Evolutionary conservation across 495 filamentous ascomycete species (phyloP).

Genomic region (Lasiosphaeria hispida): DNA sequence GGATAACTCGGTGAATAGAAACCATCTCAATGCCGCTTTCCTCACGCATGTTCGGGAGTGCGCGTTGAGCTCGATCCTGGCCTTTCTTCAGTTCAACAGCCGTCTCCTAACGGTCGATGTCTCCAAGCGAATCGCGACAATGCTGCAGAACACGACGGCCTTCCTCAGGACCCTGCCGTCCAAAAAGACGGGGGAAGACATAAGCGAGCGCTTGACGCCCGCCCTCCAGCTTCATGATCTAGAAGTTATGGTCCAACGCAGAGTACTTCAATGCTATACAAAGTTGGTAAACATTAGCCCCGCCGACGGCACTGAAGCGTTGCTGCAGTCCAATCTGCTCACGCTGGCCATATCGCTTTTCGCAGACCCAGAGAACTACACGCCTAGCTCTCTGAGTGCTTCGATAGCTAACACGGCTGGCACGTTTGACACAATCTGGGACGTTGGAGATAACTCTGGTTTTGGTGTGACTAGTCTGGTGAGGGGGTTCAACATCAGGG

Average conservation of each 20-base stretch:
- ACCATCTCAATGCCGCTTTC: constrained; percentile 84
- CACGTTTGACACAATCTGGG: constrained; percentile 91
- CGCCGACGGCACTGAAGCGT: constrained; percentile 72
- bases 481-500: constrained; percentile 68
- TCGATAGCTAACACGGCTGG: constrained; percentile 91
- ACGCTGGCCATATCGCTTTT: constrained; percentile 91
- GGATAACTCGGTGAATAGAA: constrained; percentile 79
- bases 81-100: constrained; percentile 93
- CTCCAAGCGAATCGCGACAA: constrained; percentile 83
- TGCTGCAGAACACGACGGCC: constrained; percentile 92
- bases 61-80: constrained; percentile 82
- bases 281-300: constrained; percentile 86
- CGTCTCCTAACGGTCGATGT: constrained; percentile 89
- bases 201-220: constrained; percentile 77
- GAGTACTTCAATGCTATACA: constrained; percentile 91
- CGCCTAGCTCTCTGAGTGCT: constrained; percentile 79
- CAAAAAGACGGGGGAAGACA: constrained; percentile 86
- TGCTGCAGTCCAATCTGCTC: constrained; percentile 88
- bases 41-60: constrained; percentile 94
- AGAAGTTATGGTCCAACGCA: constrained; percentile 86
- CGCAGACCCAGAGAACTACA: constrained; percentile 86
- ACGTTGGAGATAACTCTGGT: constrained; percentile 88
- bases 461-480: constrained; percentile 89
- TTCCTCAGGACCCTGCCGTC: constrained; percentile 80
- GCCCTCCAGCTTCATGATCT: constrained; percentile 88